Base-by-base conservation (phyloP, 257 asterid genomes). In the Verbena officinalis region DNA sequence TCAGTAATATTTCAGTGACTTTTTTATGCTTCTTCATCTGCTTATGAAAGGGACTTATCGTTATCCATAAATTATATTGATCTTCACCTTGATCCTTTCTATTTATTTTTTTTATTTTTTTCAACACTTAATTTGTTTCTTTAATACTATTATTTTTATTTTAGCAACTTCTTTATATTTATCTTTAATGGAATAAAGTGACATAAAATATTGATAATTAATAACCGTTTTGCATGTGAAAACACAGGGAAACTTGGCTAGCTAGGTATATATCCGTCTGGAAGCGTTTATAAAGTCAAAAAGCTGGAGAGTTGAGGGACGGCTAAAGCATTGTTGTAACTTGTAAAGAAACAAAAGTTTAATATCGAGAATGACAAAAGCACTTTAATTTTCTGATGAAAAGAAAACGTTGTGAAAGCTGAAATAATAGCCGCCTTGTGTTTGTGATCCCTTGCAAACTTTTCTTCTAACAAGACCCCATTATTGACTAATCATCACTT, bases 251-350 rank as follows among this genome's bases (percentile, higher is more conserved):
- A 14, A 56, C 53, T 36, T 20, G 5, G 17, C 20, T 14, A 38
- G 55, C 14, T 8, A 9, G 5, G 64, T 30, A 4, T 12, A 43
- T n/a, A 62, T 39, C 34, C n/a, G 48, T 12, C 33, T 39, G 27
- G 22, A n/a, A n/a, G n/a, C n/a, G n/a, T n/a, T n/a, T 17, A 73
- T n/a, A 75, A 78, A 84, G 96, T 86, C 91, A 86, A 90, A 82
- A 75, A 70, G 84, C n/a, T n/a, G 33, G 68, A 45, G 23, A 42
- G 45, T 27, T 66, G 46, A 55, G 50, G 67, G 73, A 78, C 76
- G 83, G 74, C 80, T 69, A 82, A 84, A 84, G 87, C 71, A 59
- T 65, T 65, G 8, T 27, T 27, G 33, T 27, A 27, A 27, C 43
- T 78, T 71, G 72, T 73, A 81, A 78, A 78, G 76, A 68, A 83